Evolutionary conservation across 805 yeast genomes (phyloP).

Genomic region (Candida krabiensis): DNA sequence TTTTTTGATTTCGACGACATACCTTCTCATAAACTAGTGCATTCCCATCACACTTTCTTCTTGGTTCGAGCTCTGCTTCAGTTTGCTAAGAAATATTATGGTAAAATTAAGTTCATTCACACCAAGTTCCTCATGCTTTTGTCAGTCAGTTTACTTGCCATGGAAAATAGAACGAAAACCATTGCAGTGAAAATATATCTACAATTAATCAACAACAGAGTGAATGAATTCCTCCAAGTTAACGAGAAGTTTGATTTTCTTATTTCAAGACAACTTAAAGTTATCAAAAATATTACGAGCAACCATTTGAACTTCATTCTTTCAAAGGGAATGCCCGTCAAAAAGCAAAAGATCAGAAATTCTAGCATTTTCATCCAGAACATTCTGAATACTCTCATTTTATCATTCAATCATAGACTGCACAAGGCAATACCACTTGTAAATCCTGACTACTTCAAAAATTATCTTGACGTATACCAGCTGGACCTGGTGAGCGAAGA

Average conservation of each 20-base stretch:
- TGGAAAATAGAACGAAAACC: conserved; percentile 18
- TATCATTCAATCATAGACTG: conserved; percentile 18
- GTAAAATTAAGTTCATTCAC: conserved; percentile 1
- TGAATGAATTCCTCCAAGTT: conserved; percentile 11
- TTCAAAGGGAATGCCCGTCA: conserved; percentile 3
- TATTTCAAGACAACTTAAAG: conserved; percentile 10
- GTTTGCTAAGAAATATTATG: conserved; percentile 12
- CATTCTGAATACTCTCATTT: conserved; percentile 19
- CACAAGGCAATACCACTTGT: conserved; percentile 15
- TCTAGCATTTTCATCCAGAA: conserved; percentile 16
- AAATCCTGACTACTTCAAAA: conserved; percentile 19
- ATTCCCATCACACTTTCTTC: conserved; percentile 19
- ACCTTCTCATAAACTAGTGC: conserved; percentile 21
- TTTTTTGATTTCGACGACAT: conserved; percentile 12
- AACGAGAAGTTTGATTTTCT: conserved; percentile 18
- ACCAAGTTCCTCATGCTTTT: conserved; percentile 15
- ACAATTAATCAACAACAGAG: conserved; percentile 17
- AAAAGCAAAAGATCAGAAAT: conserved; percentile 10
- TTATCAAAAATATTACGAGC: conserved; percentile 10
- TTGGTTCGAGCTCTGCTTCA: conserved; percentile 18
- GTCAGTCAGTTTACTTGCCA: conserved; percentile 13
- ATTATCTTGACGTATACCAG: conserved; percentile 27
- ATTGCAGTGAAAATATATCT: conserved; percentile 21
- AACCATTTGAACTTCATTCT: conserved; percentile 10
- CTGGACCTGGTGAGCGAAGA: conserved; percentile 23